Evolutionary conservation across 202 grass and related monocot species (phyloP).

Genomic region (Panicum hallii): DNA sequence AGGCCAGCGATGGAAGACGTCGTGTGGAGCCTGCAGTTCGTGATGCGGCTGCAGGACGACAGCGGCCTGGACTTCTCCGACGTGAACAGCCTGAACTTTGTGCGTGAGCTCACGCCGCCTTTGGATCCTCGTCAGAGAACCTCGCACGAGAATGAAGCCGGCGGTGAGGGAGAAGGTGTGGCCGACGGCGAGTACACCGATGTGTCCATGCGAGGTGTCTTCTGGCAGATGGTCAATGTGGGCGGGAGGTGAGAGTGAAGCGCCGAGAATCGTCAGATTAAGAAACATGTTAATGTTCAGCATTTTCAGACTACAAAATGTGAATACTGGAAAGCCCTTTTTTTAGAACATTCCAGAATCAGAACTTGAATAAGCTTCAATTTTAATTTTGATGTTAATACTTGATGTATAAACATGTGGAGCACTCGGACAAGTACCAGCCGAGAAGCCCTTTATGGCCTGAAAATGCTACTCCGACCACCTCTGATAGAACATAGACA

Average conservation of each 20-base stretch:
- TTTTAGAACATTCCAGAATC: background rate
- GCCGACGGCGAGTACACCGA: slow-evolving; percentile 33
- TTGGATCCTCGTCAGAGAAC: background rate
- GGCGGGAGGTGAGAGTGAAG: slow-evolving; percentile 64
- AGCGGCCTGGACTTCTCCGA: slow-evolving; percentile 39
- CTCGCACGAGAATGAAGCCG: background rate
- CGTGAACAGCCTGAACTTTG: slow-evolving; percentile 44
- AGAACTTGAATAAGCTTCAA: background rate
- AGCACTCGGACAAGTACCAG: background rate
- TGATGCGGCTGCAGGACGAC: slow-evolving; percentile 64
- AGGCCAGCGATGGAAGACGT: slow-evolving; percentile 84
- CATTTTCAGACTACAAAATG: background rate
- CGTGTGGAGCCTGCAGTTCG: slow-evolving; percentile 79
- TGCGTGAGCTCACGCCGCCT: slow-evolving; percentile 18
- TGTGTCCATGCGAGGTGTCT: slow-evolving; percentile 71
- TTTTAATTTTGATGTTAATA: background rate
- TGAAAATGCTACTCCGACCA: background rate
- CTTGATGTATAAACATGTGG: background rate
- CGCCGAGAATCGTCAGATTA: background rate
- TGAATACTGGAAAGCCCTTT: background rate
- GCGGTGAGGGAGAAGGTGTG: background rate
- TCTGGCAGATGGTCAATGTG: slow-evolving; percentile 66
- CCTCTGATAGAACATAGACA: background rate
- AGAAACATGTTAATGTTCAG: background rate
- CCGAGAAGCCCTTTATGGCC: background rate